phyloP scores from a whole-genome alignment of 2,329 filamentous ascomycete genomes.

The Diaporthe sp. region DNA sequence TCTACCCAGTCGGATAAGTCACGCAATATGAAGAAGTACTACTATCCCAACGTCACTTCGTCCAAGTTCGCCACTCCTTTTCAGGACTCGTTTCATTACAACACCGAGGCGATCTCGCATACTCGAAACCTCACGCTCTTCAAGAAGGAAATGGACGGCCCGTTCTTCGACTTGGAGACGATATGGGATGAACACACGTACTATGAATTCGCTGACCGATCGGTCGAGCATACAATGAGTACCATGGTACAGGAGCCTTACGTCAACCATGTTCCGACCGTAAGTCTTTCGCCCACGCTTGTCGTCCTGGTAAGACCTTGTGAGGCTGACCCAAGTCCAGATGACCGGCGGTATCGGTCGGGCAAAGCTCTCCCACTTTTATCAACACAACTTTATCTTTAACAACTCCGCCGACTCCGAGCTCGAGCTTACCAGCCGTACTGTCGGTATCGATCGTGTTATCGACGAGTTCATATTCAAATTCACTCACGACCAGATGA shows the following conservation, averaged over 20 bases:
- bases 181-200: conserved; percentile 85
- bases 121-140: conserved; percentile 76
- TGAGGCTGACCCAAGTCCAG: conserved; percentile 45
- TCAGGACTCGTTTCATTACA: conserved; percentile 43
- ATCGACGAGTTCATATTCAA: conserved; percentile 79
- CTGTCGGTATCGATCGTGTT: conserved; percentile 78
- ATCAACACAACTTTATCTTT: conserved; percentile 81
- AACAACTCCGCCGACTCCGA: conserved; percentile 77
- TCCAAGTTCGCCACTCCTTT: conserved; percentile 39
- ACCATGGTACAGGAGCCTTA: conserved; percentile 51
- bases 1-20: neutral
- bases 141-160: conserved; percentile 73
- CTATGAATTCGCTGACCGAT: conserved; percentile 77
- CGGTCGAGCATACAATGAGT: conserved; percentile 82
- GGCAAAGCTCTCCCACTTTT: conserved; percentile 73
- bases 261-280: conserved; percentile 82
- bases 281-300: conserved; percentile 51
- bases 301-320: neutral
- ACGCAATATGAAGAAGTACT: conserved; percentile 30
- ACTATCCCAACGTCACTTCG: conserved; percentile 34
- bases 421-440: conserved; percentile 79
- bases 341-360: conserved; percentile 79
- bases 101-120: conserved; percentile 64
- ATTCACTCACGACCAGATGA: conserved; percentile 72
- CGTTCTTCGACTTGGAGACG: conserved; percentile 79